Evolutionary conservation across 1,139 yeast genomes (phyloP).

Genomic region (Taphrina deformans): DNA sequence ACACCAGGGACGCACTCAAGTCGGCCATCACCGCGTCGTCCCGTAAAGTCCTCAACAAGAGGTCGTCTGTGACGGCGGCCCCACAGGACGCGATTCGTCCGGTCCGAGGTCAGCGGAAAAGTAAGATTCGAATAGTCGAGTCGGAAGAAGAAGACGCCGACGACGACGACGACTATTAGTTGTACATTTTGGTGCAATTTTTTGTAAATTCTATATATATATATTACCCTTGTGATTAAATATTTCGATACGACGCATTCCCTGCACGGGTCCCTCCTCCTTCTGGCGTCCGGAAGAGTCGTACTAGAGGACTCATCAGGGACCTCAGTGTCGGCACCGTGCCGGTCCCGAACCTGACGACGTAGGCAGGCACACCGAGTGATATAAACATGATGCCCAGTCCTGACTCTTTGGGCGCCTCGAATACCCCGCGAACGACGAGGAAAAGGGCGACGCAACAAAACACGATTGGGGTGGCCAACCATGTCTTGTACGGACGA

Average conservation of each 20-base stretch:
- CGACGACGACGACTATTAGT: background rate
- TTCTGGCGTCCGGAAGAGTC: background rate
- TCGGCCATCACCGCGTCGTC: constrained; percentile 8
- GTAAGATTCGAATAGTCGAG: background rate
- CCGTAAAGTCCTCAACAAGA: background rate
- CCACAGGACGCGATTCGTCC: no score
- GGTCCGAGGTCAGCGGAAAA: no score
- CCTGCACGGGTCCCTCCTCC: background rate
- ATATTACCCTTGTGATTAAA: background rate
- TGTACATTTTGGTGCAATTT: background rate
- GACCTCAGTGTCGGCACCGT: background rate
- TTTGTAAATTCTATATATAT: background rate
- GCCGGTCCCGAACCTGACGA: background rate
- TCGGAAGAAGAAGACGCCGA: background rate
- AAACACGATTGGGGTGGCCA: constrained; percentile 26
- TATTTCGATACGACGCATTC: constrained; percentile 4
- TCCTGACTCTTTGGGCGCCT: constrained; percentile 25
- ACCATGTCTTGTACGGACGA: constrained; percentile 25
- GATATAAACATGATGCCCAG: constrained; percentile 16
- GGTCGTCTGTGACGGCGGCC: no score
- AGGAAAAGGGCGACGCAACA: constrained; percentile 29
- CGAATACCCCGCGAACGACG: constrained; percentile 27
- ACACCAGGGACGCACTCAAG: constrained; percentile 2
- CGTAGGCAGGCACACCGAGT: constrained; percentile 14
- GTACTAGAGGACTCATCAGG: background rate